Evolutionary conservation across 805 yeast genomes (phyloP).

Genomic region (Teunomyces funiuensis): DNA sequence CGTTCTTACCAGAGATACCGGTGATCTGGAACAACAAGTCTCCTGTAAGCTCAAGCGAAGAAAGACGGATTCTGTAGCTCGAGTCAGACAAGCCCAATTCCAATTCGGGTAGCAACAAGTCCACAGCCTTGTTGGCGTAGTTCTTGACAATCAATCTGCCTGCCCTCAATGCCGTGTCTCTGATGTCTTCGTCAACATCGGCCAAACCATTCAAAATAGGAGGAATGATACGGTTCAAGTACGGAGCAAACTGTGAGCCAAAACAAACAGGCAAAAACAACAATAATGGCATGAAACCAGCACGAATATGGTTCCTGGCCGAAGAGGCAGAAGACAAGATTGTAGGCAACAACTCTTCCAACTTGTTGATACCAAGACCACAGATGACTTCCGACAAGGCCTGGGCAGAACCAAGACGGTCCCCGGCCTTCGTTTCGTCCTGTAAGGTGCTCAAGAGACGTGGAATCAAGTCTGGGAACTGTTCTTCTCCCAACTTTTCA

Average conservation of each 20-base stretch:
- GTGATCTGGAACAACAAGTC: conserved; percentile 91
- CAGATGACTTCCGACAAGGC: conserved; percentile 91
- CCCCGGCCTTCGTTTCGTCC: conserved; percentile 81
- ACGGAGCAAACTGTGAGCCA: conserved; percentile 88
- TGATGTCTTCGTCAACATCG: conserved; percentile 79
- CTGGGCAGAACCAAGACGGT: conserved; percentile 95
- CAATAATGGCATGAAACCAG: conserved; percentile 88
- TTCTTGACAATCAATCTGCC: conserved; percentile 89
- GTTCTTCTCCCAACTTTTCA: conserved; percentile 93
- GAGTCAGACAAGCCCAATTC: conserved; percentile 84
- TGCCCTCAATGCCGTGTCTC: conserved; percentile 87
- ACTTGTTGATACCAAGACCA: conserved; percentile 83
- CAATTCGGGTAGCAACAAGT: conserved; percentile 87
- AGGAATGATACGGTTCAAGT: conserved; percentile 81
- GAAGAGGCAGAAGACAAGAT: conserved; percentile 71
- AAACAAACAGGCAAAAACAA: conserved; percentile 92
- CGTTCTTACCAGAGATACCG: conserved; percentile 80
- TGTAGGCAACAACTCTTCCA: conserved; percentile 85
- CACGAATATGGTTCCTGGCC: conserved; percentile 71
- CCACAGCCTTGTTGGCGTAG: conserved; percentile 91
- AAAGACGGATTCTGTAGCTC: conserved; percentile 82
- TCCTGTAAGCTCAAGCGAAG: conserved; percentile 94
- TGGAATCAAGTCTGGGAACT: conserved; percentile 88
- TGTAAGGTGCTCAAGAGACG: conserved; percentile 71
- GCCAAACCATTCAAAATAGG: conserved; percentile 91